Conservation (phyloP, 1,139 yeast genomes). For the Scheffersomyces insectosa region DNA sequence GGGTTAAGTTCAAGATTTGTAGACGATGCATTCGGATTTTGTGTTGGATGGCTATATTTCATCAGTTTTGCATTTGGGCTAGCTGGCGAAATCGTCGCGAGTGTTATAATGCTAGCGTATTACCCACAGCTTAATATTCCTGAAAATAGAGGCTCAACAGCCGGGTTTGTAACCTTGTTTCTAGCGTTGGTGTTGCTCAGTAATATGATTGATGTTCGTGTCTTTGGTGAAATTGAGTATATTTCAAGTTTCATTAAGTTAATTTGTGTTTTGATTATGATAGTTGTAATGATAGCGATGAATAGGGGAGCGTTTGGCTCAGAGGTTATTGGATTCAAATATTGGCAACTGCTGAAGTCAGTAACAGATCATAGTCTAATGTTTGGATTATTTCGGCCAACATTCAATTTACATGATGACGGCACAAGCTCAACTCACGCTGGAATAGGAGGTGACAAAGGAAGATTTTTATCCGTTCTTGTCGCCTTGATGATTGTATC, state of each 20-base stretch:
- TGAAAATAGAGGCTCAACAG: slow-evolving; percentile 45
- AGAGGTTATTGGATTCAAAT: slow-evolving; percentile 58
- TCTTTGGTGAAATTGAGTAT: slow-evolving; percentile 77
- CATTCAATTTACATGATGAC: slow-evolving; percentile 57
- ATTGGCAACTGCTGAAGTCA: slow-evolving; percentile 59
- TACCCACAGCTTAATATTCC: slow-evolving; percentile 56
- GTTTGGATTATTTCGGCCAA: slow-evolving; percentile 73
- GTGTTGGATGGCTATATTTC: slow-evolving; percentile 80
- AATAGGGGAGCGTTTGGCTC: slow-evolving; percentile 54
- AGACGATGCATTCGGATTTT: slow-evolving; percentile 83
- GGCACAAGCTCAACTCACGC: slow-evolving; percentile 44
- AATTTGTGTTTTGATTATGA: slow-evolving; percentile 52
- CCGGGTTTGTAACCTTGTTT: slow-evolving; percentile 69
- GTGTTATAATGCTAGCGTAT: slow-evolving; percentile 71
- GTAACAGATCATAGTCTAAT: slow-evolving; percentile 49
- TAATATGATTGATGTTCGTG: slow-evolving; percentile 66
- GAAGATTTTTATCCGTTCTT: slow-evolving; percentile 64
- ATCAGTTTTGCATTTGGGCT: slow-evolving; percentile 69
- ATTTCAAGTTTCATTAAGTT: slow-evolving; percentile 61
- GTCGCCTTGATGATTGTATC: slow-evolving; percentile 66
- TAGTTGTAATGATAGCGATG: slow-evolving; percentile 63
- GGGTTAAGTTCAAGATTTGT: slow-evolving; percentile 78
- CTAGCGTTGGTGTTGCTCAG: slow-evolving; percentile 46
- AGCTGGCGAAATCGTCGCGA: slow-evolving; percentile 81
- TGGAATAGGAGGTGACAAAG: slow-evolving; percentile 65